These are phyloP conservation scores for Reticulascus tulasneorum DNA, from an alignment of 2,329 filamentous ascomycete genomes.

Conservation along the genomic window DNA sequence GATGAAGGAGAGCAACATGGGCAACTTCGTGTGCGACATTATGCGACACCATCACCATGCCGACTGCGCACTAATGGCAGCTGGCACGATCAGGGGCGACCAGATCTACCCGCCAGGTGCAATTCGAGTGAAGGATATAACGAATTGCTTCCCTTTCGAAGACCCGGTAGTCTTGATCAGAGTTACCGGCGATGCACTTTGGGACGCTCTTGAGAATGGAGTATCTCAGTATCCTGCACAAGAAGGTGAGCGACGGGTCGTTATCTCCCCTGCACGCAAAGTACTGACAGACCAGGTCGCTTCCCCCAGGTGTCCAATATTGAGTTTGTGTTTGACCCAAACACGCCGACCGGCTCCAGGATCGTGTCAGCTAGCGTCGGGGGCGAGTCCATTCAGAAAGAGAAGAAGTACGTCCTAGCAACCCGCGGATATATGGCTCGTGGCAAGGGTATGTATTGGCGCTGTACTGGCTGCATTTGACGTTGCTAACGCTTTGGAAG, in stretches of 20 bases:
- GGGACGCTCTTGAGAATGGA: constrained; percentile 79
- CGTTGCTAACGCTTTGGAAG: constrained; percentile 29
- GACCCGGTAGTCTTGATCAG: constrained; percentile 79
- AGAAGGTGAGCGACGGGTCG: constrained; percentile 51
- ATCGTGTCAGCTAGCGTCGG: constrained; percentile 60
- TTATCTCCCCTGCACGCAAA: not conserved
- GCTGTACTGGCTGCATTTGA: not conserved
- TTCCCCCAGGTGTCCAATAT: constrained; percentile 90
- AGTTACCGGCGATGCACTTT: constrained; percentile 66
- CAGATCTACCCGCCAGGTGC: constrained; percentile 82
- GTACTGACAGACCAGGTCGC: constrained; percentile 35
- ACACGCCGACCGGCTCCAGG: constrained; percentile 55
- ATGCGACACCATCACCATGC: constrained; percentile 80
- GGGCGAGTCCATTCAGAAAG: constrained; percentile 56
- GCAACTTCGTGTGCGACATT: constrained; percentile 87
- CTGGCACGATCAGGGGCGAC: constrained; percentile 82
- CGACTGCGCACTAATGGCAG: constrained; percentile 80
- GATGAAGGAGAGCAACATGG: constrained; percentile 73
- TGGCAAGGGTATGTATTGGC: constrained; percentile 55
- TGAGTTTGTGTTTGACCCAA: constrained; percentile 66
- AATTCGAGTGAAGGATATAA: constrained; percentile 74
- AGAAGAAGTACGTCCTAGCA: constrained; percentile 65
- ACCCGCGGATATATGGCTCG: constrained; percentile 87
- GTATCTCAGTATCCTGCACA: constrained; percentile 77
- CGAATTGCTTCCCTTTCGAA: constrained; percentile 89